Evolutionary conservation across 1,284 basidiomycete species (phyloP).

Genomic region (Meira nashicola): DNA sequence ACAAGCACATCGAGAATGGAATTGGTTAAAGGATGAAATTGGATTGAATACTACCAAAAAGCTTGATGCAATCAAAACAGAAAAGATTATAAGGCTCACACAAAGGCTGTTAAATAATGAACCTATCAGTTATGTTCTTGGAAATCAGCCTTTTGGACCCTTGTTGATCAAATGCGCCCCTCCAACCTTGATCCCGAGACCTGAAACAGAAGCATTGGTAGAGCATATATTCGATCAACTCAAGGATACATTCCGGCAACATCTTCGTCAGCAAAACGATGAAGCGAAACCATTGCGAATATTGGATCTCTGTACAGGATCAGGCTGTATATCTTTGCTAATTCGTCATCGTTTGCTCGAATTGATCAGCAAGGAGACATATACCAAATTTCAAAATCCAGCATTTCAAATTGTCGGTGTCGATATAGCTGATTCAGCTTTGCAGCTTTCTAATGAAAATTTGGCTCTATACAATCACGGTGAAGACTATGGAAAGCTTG

Average conservation of each 20-base stretch:
- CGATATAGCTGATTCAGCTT: neutral
- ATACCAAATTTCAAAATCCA: neutral
- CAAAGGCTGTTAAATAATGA: neutral
- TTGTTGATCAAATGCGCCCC: neutral
- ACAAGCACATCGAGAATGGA: neutral
- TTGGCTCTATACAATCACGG: neutral
- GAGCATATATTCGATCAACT: neutral
- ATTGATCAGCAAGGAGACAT: too few species aligned
- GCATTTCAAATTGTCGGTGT: neutral
- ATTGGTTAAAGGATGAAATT: neutral
- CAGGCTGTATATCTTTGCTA: constrained; percentile 14
- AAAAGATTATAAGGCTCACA: neutral
- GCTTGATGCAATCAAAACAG: neutral
- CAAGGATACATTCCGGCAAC: constrained; percentile 3
- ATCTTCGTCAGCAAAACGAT: neutral
- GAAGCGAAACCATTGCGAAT: neutral
- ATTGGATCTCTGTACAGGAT: constrained; percentile 15
- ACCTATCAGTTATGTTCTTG: constrained; percentile 8
- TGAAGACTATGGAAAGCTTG: neutral
- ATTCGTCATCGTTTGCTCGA: neutral
- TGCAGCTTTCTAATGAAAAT: constrained; percentile 6
- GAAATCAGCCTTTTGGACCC: constrained; percentile 7
- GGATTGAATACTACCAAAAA: neutral
- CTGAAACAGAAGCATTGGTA: constrained; percentile 16
- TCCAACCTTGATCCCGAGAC: constrained; percentile 16